These are phyloP conservation scores for Micromonas commoda DNA, from an alignment of 139 green algal species.

Conservation along the genomic window DNA sequence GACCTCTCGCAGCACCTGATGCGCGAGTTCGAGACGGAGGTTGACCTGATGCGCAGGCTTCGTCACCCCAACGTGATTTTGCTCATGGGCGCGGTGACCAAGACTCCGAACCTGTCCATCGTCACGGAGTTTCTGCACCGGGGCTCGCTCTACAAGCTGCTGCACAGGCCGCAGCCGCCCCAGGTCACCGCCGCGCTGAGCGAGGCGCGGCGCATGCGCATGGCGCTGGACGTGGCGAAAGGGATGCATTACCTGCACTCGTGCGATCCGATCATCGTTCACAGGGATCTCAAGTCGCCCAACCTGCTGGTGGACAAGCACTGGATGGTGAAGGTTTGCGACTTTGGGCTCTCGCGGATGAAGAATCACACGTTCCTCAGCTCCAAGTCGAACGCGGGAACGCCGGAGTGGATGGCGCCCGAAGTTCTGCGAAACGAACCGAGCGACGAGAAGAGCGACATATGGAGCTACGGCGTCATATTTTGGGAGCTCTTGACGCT, in stretches of 20 bases:
- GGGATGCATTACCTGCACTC: conserved; percentile 69
- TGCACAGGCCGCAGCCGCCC: conserved; percentile 42
- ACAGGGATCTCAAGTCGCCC: conserved; percentile 74
- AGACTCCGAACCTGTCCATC: conserved; percentile 59
- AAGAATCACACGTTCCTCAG: conserved; percentile 48
- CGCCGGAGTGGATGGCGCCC: conserved; percentile 89
- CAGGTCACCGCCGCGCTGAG: not conserved
- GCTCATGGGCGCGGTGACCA: conserved; percentile 32
- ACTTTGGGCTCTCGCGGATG: conserved; percentile 77
- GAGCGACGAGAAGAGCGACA: conserved; percentile 76
- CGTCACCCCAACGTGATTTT: conserved; percentile 48
- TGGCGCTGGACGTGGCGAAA: conserved; percentile 71
- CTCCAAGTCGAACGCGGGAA: conserved; percentile 56
- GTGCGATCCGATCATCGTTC: conserved; percentile 65
- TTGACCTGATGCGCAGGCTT: conserved; percentile 57
- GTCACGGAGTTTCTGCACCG: conserved; percentile 64
- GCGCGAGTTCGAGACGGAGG: conserved; percentile 38
- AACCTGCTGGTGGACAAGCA: conserved; percentile 76
- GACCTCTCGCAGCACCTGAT: conserved; percentile 33
- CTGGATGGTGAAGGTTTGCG: conserved; percentile 81
- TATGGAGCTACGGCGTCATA: conserved; percentile 80
- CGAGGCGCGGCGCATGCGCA: conserved; percentile 51
- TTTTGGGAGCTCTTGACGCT: conserved; percentile 84
- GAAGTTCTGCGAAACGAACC: conserved; percentile 48
- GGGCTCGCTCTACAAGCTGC: conserved; percentile 56